Percentiles rank a stretch among this genome's conserved stretches.
These are phyloP conservation scores for Suhomyces bribrorum DNA, from an alignment of 1,139 yeast genomes.

Conservation along the genomic window DNA sequence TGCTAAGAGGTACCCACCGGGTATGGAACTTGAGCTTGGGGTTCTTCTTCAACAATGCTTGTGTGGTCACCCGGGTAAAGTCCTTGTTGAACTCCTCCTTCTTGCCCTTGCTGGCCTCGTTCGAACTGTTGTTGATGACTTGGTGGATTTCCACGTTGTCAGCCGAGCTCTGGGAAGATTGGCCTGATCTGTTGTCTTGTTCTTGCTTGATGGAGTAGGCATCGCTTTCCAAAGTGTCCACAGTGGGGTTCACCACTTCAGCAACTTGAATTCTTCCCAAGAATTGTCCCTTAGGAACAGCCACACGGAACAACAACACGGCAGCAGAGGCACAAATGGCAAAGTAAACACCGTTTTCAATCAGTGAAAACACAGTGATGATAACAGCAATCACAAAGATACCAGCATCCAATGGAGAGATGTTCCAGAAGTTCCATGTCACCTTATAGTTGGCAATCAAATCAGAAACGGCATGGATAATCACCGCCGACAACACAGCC, in stretches of 20 bases:
- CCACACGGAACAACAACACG: slow-evolving; percentile 67
- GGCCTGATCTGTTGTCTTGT: slow-evolving; percentile 6
- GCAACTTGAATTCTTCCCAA: slow-evolving; percentile 75
- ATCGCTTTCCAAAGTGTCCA: slow-evolving; percentile 22
- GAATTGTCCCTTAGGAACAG: slow-evolving; percentile 80
- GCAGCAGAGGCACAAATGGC: slow-evolving; percentile 86
- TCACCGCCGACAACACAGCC: slow-evolving; percentile 82
- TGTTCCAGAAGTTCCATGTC: slow-evolving; percentile 73
- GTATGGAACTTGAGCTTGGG: slow-evolving; percentile 54
- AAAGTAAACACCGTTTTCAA: slow-evolving; percentile 89
- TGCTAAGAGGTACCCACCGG: slow-evolving; percentile 78
- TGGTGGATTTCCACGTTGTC: slow-evolving; percentile 47
- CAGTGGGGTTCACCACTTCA: slow-evolving; percentile 63
- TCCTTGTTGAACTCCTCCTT: slow-evolving; percentile 19
- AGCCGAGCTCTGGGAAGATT: slow-evolving; percentile 16
- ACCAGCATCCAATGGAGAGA: slow-evolving; percentile 73
- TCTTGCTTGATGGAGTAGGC: slow-evolving; percentile 13
- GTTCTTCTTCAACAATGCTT: slow-evolving; percentile 25
- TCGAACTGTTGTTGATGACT: slow-evolving; percentile 31
- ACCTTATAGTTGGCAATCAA: slow-evolving; percentile 72
- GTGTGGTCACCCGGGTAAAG: slow-evolving; percentile 21
- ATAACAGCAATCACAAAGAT: slow-evolving; percentile 78
- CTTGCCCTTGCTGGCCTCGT: slow-evolving; percentile 17
- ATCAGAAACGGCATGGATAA: slow-evolving; percentile 94
- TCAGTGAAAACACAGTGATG: slow-evolving; percentile 76